Evolutionary conservation across 768 basidiomycete genomes (phyloP), one percentile per base, ranked within the genome.

Genomic region (Peribolospora kevripleyi): DNA sequence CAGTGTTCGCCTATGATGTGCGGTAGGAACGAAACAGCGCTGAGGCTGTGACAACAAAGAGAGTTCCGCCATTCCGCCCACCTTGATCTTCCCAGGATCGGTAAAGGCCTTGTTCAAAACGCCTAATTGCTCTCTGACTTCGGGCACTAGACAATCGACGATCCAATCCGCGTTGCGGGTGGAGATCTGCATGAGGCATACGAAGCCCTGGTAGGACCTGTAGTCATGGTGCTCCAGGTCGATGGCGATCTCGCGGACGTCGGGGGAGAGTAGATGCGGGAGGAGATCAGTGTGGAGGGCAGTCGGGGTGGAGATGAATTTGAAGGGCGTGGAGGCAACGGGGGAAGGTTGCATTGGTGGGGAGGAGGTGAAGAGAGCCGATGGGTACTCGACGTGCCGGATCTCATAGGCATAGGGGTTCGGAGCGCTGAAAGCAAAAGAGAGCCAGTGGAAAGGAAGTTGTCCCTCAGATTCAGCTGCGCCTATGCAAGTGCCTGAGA

Each of bases 151-250:
- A 0, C 82, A 70, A 65, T 98, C 91, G 3, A 98, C 74, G 11
- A 98, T 73, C 69, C 78, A 98, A 65, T 98, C 91, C 57, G 77
- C 73, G 5, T 78, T 73, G 54, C 87, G 70, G 7, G 83, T 86
- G 61, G 64, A 65, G 48, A 70, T 64, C 66, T 91, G 87, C 79
- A 95, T 91, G 54, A 98, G 70, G 63, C 88, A 93, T 37, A 93
- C 73, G 62, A 95, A 86, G 2, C 93, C 91, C 8, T 68, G 66
- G 65, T 82, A 95, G 4, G 81, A 78, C 43, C 88, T 75, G 61
- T 82, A 84, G 58, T 76, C 81, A 71, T 97, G 88, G 64, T 95
- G 83, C 68, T 98, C 91, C 39, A 98, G 70, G 68, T 98, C 93
- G 37, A 98, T 74, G 0, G 93, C 91, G 53, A 97, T 78, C 66